Conservation (phyloP, 495 filamentous ascomycete genomes). For the Diplogelasinospora grovesii region DNA sequence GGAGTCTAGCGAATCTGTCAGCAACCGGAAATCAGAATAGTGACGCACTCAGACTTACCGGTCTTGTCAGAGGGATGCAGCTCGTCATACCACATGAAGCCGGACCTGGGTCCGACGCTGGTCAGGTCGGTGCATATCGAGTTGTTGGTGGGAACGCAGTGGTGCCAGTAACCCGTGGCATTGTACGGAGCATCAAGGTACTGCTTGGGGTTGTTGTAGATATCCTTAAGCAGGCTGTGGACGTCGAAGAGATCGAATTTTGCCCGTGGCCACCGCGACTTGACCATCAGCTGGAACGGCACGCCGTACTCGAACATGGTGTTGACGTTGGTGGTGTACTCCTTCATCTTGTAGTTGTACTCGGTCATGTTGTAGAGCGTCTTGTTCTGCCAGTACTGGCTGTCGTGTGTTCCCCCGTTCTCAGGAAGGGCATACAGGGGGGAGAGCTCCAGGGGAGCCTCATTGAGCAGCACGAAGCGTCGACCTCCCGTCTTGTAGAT, state of each 20-base stretch:
- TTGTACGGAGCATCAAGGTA: constrained; percentile 61
- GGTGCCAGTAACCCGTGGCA: constrained; percentile 48
- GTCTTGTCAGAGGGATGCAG: constrained; percentile 61
- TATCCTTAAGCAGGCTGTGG: constrained; percentile 56
- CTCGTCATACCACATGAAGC: constrained; percentile 53
- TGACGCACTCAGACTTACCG: constrained; percentile 37
- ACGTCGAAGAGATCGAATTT: constrained; percentile 59
- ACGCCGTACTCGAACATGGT: constrained; percentile 55
- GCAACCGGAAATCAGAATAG: constrained; percentile 42
- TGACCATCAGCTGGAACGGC: constrained; percentile 46
- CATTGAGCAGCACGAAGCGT: constrained; percentile 63
- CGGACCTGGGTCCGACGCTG: constrained; percentile 21
- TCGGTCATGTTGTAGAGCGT: constrained; percentile 39
- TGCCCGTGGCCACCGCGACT: constrained; percentile 51
- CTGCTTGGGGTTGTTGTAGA: constrained; percentile 48
- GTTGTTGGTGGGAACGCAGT: constrained; percentile 40
- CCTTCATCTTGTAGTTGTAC: constrained; percentile 50
- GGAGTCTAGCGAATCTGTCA: constrained; percentile 17
- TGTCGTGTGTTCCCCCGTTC: constrained; percentile 42
- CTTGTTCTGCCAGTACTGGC: constrained; percentile 56
- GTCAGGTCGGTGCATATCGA: constrained; percentile 23
- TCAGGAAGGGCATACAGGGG: constrained; percentile 52
- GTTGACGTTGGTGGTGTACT: constrained; percentile 55
- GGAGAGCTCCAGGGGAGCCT: constrained; percentile 53
- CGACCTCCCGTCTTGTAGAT: constrained; percentile 60